A percentile compares a stretch with the other conserved stretches of the same genome.
Evolutionary conservation across 208 protist species (phyloP).

Genomic region (Leishmania gerbilli): DNA sequence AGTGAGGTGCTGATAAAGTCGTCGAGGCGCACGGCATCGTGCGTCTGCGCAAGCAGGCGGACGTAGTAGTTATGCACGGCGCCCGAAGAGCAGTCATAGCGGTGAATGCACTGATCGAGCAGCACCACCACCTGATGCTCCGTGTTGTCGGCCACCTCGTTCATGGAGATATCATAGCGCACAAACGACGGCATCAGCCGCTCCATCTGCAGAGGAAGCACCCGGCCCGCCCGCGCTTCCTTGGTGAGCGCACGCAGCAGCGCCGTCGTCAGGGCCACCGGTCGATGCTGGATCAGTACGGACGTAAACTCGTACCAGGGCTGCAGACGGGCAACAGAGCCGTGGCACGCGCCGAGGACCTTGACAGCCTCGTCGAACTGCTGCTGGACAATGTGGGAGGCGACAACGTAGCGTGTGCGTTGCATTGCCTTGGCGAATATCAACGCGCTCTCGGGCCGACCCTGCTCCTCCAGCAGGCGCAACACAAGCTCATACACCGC

Average conservation of each 20-base stretch:
- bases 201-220: conserved; percentile 64
- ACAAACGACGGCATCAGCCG: conserved; percentile 94
- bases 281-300: conserved; percentile 85
- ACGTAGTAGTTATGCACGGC: conserved; percentile 96
- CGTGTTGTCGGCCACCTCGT: conserved; percentile 50
- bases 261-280: conserved; percentile 73
- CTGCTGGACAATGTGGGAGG: conserved; percentile 42
- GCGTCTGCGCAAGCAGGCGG: conserved; percentile 81
- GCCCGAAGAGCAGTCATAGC: conserved; percentile 74
- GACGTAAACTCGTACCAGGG: conserved; percentile 94
- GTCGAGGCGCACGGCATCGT: conserved; percentile 71
- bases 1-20: conserved; percentile 78
- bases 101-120: conserved; percentile 90
- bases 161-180: conserved; percentile 70
- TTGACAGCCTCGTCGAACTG: conserved; percentile 52
- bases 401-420: conserved; percentile 72
- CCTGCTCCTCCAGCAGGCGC: conserved; percentile 86
- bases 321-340: conserved; percentile 33
- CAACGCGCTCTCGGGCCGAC: conserved; percentile 71
- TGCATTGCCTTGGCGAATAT: conserved; percentile 76
- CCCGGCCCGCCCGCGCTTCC: conserved; percentile 49
- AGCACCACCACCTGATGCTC: conserved; percentile 94
- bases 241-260: conserved; percentile 55
- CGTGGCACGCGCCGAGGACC: conserved; percentile 44
- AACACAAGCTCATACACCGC: conserved; percentile 55